A percentile compares a stretch with the other conserved stretches of the same genome.
Conservation (phyloP, 2,329 filamentous ascomycete genomes). For the Didymella pomorum region DNA sequence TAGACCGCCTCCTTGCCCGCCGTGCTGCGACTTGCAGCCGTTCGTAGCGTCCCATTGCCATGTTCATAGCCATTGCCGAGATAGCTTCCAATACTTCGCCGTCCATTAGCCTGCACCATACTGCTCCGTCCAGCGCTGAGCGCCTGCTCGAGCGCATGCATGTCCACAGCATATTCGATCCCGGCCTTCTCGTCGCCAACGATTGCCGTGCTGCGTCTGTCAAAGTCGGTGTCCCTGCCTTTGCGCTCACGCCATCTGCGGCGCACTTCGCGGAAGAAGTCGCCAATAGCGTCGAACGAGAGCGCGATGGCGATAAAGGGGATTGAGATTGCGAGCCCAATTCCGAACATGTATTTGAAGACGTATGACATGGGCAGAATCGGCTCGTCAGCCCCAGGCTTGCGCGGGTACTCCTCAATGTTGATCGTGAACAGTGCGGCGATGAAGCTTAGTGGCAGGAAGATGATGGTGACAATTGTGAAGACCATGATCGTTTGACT, state of each 20-base stretch:
- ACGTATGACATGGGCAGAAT: slow-evolving; percentile 60
- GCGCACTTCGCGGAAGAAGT: slow-evolving; percentile 42
- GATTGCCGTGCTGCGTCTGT: slow-evolving; percentile 6
- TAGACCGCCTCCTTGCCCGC: slow-evolving; percentile 26
- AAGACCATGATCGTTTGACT: slow-evolving; percentile 66
- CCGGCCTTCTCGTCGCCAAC: slow-evolving; percentile 25
- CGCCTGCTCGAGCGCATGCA: slow-evolving; percentile 38
- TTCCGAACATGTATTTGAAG: slow-evolving; percentile 63
- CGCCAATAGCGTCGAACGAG: slow-evolving; percentile 52
- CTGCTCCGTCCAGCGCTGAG: slow-evolving; percentile 39
- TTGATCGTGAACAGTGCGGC: slow-evolving; percentile 65
- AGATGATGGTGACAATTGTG: slow-evolving; percentile 67
- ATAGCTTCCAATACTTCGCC: slow-evolving; percentile 43
- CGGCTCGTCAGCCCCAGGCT: slow-evolving; percentile 36
- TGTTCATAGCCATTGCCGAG: slow-evolving; percentile 27
- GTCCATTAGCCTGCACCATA: slow-evolving; percentile 29
- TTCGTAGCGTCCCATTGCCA: slow-evolving; percentile 32
- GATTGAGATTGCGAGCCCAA: slow-evolving; percentile 63
- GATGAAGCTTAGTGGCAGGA: slow-evolving; percentile 64
- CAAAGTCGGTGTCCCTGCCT: background rate
- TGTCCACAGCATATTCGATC: slow-evolving; percentile 34
- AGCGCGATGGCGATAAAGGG: slow-evolving; percentile 59
- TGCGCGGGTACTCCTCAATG: slow-evolving; percentile 57
- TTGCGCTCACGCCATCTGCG: slow-evolving; percentile 28
- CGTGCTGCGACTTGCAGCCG: slow-evolving; percentile 46